Base-by-base conservation (phyloP, 2,329 filamentous ascomycete species). In the Ophiosphaerella narmari region DNA sequence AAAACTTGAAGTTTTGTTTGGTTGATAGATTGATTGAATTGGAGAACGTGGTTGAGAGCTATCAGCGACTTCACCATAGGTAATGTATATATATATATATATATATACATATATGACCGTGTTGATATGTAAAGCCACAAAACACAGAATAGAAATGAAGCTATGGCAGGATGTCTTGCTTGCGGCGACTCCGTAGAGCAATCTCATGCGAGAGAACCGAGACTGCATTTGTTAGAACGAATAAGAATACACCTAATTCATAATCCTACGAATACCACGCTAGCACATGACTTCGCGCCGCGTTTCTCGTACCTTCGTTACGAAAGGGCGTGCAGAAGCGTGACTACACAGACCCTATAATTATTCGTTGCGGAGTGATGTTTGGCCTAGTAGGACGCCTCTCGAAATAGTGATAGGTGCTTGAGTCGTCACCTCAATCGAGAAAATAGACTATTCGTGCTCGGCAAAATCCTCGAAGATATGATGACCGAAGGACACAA, bases 241-340 rank as follows among this genome's bases (percentile, higher is more conserved):
- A 39, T 36, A 49, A 49, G 46, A 36, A 46, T 44, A 35, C 35
- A 47, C 48, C 52, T 50, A 43, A 21, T 14, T 43, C 26, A n/a
- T 43, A 40, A 13, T 32, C 49, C 33, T 21, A 14, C 2, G 16
- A 16, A 18, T 23, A 36, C 38, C 54, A 47, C 57, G 53, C 53
- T 43, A 23, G 50, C 64, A 65, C 59, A 59, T 65, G 61, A 62
- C 49, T 60, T 55, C 61, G 60, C 54, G 61, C 65, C 57, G 57
- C 43, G 54, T 55, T 50, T 36, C 35, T 60, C 52, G 56, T 55
- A 50, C 31, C 21, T 53, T 41, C 46, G 44, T 50, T 52, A 16
- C 36, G 37, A 43, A 45, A n/a, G 48, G 46, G 26, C 39, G 43
- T 52, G 37, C 14, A 16, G 36, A 18, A 9, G 8, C 26, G 11